Conservation (phyloP, 345 rosid species). For the Hypericum perforatum region DNA sequence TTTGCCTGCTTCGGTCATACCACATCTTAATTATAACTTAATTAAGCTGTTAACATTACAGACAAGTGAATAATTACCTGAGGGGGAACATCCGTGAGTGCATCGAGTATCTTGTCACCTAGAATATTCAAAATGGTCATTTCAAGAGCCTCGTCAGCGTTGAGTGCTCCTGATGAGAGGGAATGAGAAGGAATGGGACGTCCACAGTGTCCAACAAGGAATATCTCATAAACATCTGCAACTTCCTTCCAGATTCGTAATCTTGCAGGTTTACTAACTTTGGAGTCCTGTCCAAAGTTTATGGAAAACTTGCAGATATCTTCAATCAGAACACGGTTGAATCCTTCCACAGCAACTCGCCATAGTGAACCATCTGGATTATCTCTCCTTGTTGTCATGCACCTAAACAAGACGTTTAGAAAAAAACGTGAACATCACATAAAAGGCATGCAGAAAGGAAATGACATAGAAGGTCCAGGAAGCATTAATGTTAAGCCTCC, state of each 20-base stretch:
- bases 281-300: slow-evolving; percentile 36
- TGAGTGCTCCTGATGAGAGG: slow-evolving; percentile 43
- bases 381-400: slow-evolving; percentile 95
- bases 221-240: slow-evolving; percentile 89
- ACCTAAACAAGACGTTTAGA: slow-evolving; percentile 29
- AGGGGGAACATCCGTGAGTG: slow-evolving; percentile 63
- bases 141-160: slow-evolving; percentile 80
- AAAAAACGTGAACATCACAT: slow-evolving; percentile 1
- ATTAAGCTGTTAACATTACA: too few relatives aligned
- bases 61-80: slow-evolving; percentile 39
- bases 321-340: slow-evolving; percentile 63
- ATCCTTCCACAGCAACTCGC: slow-evolving; percentile 85
- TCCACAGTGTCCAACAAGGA: slow-evolving; percentile 90
- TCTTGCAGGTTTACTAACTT: slow-evolving; percentile 52
- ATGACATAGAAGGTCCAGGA: too few relatives aligned
- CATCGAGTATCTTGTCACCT: slow-evolving; percentile 67
- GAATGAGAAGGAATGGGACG: slow-evolving; percentile 80
- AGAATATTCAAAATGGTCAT: slow-evolving; percentile 61
- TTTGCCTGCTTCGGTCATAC: too few relatives aligned
- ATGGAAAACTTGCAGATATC: slow-evolving; percentile 36
- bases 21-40: too few relatives aligned
- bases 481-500: too few relatives aligned
- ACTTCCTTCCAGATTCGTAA: slow-evolving; percentile 87
- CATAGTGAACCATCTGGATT: slow-evolving; percentile 88
- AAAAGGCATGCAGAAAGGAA: too few relatives aligned